phyloP scores from a whole-genome alignment of 495 filamentous ascomycete genomes.

The Eremomyces bilateralis region DNA sequence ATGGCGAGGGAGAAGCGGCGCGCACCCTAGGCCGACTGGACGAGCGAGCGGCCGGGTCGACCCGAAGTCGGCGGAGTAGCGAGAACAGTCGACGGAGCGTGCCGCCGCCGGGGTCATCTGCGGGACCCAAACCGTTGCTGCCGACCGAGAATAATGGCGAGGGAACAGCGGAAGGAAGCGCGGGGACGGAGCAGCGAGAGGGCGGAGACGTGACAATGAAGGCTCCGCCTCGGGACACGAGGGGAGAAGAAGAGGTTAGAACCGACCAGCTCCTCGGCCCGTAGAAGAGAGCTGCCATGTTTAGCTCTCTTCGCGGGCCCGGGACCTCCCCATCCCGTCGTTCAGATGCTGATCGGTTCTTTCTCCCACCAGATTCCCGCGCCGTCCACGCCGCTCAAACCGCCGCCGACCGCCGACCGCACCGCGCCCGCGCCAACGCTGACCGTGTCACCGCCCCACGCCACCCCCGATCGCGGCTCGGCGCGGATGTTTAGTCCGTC shows the following conservation, averaged over 20 bases:
- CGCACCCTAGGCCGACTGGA: constrained; percentile 71
- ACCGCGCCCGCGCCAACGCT: no score
- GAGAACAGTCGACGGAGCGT: constrained; percentile 47
- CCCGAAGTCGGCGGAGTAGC: constrained; percentile 75
- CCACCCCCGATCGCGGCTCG: no score
- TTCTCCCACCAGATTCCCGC: no score
- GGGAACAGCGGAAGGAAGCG: background rate
- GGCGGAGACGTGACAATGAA: constrained; percentile 6
- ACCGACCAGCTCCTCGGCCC: constrained; percentile 21
- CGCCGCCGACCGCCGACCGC: no score
- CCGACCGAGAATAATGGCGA: background rate
- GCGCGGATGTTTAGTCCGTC: no score
- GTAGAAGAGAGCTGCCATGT: no score
- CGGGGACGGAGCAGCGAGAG: constrained; percentile 3
- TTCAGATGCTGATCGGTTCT: no score
- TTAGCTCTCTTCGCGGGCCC: no score
- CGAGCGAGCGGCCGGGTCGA: no score
- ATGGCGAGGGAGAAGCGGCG: constrained; percentile 47
- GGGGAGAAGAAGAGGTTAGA: constrained; percentile 17
- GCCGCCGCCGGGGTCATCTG: constrained; percentile 11
- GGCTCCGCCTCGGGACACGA: background rate
- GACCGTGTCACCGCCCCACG: no score
- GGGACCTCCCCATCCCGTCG: no score
- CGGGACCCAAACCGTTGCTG: background rate
- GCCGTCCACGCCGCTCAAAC: no score